phyloP scores from a whole-genome alignment of 176 grass and related monocot species.

The Triticum urartu region DNA sequence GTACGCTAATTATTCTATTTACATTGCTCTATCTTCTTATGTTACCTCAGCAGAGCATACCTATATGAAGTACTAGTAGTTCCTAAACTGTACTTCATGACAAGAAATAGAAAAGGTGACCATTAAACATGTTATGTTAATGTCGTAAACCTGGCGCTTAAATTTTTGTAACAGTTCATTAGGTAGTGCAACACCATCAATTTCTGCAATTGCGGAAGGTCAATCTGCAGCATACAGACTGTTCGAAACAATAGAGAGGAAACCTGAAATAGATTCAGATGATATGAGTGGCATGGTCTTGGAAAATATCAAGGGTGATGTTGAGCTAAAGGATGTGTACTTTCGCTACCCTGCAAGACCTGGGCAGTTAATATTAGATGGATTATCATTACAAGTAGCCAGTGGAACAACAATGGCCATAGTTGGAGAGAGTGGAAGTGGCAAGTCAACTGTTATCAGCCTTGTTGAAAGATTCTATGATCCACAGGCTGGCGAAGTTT shows the following conservation, averaged over 20 bases:
- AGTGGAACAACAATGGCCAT: conserved; percentile 73
- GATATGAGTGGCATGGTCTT: conserved; percentile 46
- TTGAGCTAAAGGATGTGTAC: conserved; percentile 64
- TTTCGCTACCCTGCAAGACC: conserved; percentile 79
- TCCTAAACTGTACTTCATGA: background rate
- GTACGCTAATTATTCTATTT: background rate
- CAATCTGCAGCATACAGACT: conserved; percentile 76
- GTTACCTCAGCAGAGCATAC: background rate
- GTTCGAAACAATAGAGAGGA: conserved; percentile 70
- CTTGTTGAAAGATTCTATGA: conserved; percentile 60
- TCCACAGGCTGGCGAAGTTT: conserved; percentile 51
- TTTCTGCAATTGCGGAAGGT: conserved; percentile 61
- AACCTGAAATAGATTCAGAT: conserved; percentile 69
- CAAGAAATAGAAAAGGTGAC: background rate
- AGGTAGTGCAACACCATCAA: conserved; percentile 60
- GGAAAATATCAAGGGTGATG: conserved; percentile 59
- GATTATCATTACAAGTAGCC: conserved; percentile 59
- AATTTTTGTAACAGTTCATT: conserved; percentile 53
- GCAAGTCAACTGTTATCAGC: conserved; percentile 84
- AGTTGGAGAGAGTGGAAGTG: conserved; percentile 95
- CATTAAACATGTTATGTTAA: background rate
- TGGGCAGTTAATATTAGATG: conserved; percentile 59
- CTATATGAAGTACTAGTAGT: background rate
- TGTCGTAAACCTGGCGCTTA: background rate
- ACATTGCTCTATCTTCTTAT: background rate